phyloP scores from a whole-genome alignment of 78 protist genomes.

The Chrysochromulina tobinii region DNA sequence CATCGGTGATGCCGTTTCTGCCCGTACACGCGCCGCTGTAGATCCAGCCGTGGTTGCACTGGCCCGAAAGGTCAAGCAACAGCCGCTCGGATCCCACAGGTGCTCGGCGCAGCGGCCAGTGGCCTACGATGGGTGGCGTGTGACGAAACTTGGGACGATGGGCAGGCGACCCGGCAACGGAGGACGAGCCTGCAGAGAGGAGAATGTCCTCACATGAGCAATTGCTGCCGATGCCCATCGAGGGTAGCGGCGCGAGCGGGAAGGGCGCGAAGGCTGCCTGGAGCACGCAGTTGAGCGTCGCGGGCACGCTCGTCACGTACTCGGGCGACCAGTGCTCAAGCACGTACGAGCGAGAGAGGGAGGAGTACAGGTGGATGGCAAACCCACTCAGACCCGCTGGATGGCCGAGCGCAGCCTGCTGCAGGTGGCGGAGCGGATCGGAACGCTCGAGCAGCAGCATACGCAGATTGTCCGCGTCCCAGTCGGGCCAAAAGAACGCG shows the following conservation, averaged over 20 bases:
- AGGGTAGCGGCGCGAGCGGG: no score
- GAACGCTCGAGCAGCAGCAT: not conserved
- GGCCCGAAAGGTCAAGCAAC: not conserved
- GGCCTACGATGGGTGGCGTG: not conserved
- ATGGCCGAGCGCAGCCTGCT: not conserved
- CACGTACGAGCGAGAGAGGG: not conserved
- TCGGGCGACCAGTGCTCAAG: not conserved
- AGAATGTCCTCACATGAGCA: not conserved
- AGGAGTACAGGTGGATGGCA: not conserved
- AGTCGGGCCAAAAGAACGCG: conserved; percentile 9
- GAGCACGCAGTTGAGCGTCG: not conserved
- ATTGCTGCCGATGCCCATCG: not conserved
- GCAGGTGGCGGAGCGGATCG: not conserved
- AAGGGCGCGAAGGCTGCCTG: no score
- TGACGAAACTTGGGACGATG: no score
- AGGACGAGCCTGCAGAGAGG: no score
- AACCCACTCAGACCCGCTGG: not conserved
- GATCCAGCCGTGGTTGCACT: not conserved
- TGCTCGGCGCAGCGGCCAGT: not conserved
- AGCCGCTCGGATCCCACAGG: not conserved
- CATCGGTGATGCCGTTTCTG: not conserved
- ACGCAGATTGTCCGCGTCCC: not conserved
- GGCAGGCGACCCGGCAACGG: no score
- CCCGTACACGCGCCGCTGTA: not conserved
- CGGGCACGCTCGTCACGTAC: not conserved